Percentiles rank a stretch among this genome's conserved stretches.
Evolutionary conservation across 768 basidiomycete genomes (phyloP).

Genomic region (Amyloporia xantha): DNA sequence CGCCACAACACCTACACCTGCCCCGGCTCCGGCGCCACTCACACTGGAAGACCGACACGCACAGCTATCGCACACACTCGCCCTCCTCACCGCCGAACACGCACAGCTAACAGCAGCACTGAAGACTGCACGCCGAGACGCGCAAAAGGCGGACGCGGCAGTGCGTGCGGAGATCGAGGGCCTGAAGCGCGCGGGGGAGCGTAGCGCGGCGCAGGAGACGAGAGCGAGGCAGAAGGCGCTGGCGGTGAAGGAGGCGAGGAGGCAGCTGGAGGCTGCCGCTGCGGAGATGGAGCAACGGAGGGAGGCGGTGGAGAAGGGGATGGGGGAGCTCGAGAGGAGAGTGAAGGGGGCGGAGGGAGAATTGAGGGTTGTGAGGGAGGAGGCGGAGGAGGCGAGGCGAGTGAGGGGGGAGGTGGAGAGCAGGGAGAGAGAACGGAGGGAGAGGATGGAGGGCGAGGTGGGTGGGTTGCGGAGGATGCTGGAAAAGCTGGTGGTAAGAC

Average conservation of each 20-base stretch:
- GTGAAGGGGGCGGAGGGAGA: conserved; percentile 40
- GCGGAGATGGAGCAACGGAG: conserved; percentile 37
- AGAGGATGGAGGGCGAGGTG: conserved; percentile 53
- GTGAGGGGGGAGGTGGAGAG: conserved; percentile 45
- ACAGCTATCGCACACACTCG: conserved; percentile 64
- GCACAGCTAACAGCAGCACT: conserved; percentile 61
- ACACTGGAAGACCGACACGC: conserved; percentile 61
- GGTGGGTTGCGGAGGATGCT: conserved; percentile 48
- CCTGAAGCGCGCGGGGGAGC: conserved; percentile 78
- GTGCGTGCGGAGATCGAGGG: conserved; percentile 81
- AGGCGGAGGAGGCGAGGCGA: conserved; percentile 39
- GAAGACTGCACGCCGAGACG: conserved; percentile 72
- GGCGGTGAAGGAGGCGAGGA: conserved; percentile 84
- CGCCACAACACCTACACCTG: conserved; percentile 10
- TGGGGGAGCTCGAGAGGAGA: conserved; percentile 35
- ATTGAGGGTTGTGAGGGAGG: conserved; percentile 32
- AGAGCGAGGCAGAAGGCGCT: conserved; percentile 83
- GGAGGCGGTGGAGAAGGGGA: conserved; percentile 31
- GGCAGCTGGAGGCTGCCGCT: conserved; percentile 52
- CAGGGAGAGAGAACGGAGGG: conserved; percentile 46
- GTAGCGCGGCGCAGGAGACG: conserved; percentile 63
- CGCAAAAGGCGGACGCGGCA: conserved; percentile 77
- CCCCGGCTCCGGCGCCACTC: conserved; percentile 26
- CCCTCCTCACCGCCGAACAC: conserved; percentile 56
- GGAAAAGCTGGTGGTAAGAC: conserved; percentile 59